These are phyloP conservation scores for Antrodiella citrinella DNA, from an alignment of 768 basidiomycete species.

Conservation along the genomic window DNA sequence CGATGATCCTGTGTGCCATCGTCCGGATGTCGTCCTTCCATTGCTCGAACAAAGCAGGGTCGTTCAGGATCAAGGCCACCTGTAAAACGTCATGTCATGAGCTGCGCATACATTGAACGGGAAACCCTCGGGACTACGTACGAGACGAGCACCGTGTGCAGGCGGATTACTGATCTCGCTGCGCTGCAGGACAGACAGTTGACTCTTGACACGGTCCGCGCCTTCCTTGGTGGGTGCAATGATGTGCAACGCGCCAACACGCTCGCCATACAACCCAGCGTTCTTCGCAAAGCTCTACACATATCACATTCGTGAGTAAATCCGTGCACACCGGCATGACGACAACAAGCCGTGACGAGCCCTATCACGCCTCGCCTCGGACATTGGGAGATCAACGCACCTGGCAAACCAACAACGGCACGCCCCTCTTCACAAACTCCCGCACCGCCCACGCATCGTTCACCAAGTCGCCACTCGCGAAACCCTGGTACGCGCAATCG, in stretches of 20 bases:
- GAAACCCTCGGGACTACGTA: slow-evolving; percentile 37
- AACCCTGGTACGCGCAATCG: slow-evolving; percentile 96
- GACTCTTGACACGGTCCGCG: slow-evolving; percentile 70
- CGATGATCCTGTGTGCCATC: slow-evolving; percentile 91
- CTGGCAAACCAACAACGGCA: slow-evolving; percentile 85
- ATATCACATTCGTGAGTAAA: not conserved
- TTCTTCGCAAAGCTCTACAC: slow-evolving; percentile 93
- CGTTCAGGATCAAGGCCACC: slow-evolving; percentile 79
- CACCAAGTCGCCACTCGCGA: slow-evolving; percentile 88
- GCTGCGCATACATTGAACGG: not conserved
- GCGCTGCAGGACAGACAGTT: slow-evolving; percentile 85
- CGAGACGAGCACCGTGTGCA: slow-evolving; percentile 82
- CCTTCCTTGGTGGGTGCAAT: slow-evolving; percentile 58
- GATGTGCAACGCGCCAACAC: slow-evolving; percentile 89
- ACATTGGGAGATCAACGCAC: slow-evolving; percentile 31
- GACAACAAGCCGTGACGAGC: not conserved
- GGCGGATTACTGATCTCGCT: slow-evolving; percentile 96
- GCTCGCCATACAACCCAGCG: slow-evolving; percentile 91
- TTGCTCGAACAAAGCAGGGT: slow-evolving; percentile 64
- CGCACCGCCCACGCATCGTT: slow-evolving; percentile 89
- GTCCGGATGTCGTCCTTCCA: slow-evolving; percentile 88
- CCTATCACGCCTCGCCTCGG: no score
- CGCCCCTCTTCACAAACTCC: slow-evolving; percentile 68
- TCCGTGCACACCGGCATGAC: not conserved
- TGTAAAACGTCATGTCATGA: slow-evolving; percentile 18